phyloP scores from a whole-genome alignment of 768 basidiomycete genomes.

The Lactarius hengduanensis region DNA sequence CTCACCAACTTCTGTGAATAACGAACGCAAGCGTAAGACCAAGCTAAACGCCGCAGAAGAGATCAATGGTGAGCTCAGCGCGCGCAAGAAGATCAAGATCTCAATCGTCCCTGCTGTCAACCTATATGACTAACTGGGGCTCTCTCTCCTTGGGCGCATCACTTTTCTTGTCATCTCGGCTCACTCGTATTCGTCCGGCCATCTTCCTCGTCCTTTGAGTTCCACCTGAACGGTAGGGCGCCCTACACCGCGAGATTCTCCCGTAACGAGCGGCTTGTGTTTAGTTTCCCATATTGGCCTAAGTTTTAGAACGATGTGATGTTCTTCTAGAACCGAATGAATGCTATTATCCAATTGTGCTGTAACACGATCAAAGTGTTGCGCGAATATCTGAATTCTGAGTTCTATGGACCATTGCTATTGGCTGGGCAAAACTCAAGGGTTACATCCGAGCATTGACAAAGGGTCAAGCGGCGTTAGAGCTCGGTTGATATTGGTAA shows the following conservation, averaged over 20 bases:
- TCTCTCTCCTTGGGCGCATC: neutral
- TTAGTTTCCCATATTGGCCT: neutral
- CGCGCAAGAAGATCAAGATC: conserved; percentile 66
- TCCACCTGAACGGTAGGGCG: neutral
- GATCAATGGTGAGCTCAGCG: conserved; percentile 33
- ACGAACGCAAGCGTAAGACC: conserved; percentile 39
- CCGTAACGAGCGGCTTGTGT: neutral
- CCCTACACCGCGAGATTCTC: conserved; percentile 5
- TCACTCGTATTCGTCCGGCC: neutral
- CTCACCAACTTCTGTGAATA: conserved; percentile 27
- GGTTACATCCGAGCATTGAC: neutral
- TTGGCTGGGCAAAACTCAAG: neutral
- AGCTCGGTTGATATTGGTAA: conserved; percentile 3
- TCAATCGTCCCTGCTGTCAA: conserved; percentile 69
- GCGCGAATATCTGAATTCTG: neutral
- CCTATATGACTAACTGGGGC: conserved; percentile 59
- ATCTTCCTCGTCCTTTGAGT: neutral
- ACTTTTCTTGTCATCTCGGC: conserved; percentile 3
- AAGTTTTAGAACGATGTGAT: neutral
- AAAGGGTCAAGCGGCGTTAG: conserved; percentile 7
- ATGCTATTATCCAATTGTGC: neutral
- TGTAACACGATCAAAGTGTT: neutral
- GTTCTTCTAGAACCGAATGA: neutral
- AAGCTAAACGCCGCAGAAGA: conserved; percentile 23
- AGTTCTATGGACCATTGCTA: neutral